phyloP scores from a whole-genome alignment of 2,329 filamentous ascomycete species.

The Epichloe brachyelytri region DNA sequence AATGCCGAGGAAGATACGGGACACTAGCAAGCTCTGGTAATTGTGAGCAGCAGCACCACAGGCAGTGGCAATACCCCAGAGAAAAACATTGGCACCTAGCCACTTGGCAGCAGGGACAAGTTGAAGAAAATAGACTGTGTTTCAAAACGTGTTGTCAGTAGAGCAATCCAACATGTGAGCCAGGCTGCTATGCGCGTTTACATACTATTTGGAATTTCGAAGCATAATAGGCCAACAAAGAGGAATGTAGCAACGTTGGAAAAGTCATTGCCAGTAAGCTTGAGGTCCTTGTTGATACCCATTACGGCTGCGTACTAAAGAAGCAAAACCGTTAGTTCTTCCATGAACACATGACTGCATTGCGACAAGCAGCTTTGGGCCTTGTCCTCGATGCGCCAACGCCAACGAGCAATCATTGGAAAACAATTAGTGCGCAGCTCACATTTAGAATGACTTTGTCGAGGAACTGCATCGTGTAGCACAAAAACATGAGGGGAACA shows the following conservation, averaged over 20 bases:
- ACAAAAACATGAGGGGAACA: slow-evolving; percentile 47
- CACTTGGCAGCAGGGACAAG: slow-evolving; percentile 47
- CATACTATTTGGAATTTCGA: slow-evolving; percentile 46
- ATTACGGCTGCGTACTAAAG: slow-evolving; percentile 53
- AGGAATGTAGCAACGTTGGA: slow-evolving; percentile 49
- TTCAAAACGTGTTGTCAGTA: background rate
- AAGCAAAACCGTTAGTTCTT: background rate
- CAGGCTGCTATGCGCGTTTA: background rate
- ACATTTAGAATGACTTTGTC: slow-evolving; percentile 54
- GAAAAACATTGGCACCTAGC: slow-evolving; percentile 42
- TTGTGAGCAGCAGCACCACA: slow-evolving; percentile 39
- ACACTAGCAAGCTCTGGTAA: slow-evolving; percentile 39
- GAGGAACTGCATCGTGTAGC: slow-evolving; percentile 50
- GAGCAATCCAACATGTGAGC: background rate
- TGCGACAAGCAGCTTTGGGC: background rate
- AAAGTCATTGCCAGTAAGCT: slow-evolving; percentile 46
- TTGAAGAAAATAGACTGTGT: slow-evolving; percentile 42
- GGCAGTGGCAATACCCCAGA: slow-evolving; percentile 45
- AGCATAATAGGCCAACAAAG: slow-evolving; percentile 47
- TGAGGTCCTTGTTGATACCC: slow-evolving; percentile 41
- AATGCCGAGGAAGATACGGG: slow-evolving; percentile 45
- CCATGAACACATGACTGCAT: background rate
- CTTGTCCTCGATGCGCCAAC: too few relatives aligned
- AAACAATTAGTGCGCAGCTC: slow-evolving; percentile 11
- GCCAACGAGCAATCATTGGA: too few relatives aligned